Conservation (phyloP, 352 stramenopile species). For the Phytophthora macrochlamydospora region DNA sequence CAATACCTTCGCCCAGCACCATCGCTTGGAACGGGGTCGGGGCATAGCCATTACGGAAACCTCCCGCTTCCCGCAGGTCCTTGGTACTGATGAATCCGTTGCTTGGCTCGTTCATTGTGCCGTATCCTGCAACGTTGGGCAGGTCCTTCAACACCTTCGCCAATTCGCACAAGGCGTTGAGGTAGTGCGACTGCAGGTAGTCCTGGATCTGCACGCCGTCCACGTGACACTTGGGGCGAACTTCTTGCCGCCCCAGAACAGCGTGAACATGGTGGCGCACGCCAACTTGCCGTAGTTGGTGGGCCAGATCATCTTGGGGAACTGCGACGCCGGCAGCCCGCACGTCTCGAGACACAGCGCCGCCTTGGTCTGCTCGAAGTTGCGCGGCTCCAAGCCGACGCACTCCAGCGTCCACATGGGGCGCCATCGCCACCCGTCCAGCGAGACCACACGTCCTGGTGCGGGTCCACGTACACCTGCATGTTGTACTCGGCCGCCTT, state of each 20-base stretch:
- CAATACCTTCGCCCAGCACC: conserved; percentile 65
- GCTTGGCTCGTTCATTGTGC: conserved; percentile 89
- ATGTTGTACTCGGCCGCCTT: conserved; percentile 68
- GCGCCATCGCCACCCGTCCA: conserved; percentile 90
- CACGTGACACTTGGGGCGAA: conserved; percentile 69
- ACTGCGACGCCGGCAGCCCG: conserved; percentile 38
- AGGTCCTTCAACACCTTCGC: conserved; percentile 63
- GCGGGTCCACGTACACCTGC: conserved; percentile 87
- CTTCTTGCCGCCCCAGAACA: conserved; percentile 83
- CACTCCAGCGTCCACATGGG: conserved; percentile 85
- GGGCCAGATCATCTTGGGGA: conserved; percentile 92
- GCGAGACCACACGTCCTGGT: conserved; percentile 91
- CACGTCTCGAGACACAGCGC: conserved; percentile 74
- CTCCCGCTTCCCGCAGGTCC: conserved; percentile 42
- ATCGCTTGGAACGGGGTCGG: conserved; percentile 80
- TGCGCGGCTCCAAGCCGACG: conserved; percentile 72
- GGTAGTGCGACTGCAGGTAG: conserved; percentile 87
- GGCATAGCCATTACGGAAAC: conserved; percentile 66
- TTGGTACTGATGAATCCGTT: conserved; percentile 64
- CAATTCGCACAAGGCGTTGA: conserved; percentile 70
- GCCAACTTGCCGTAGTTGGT: conserved; percentile 91
- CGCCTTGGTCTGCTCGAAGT: conserved; percentile 74
- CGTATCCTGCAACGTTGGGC: conserved; percentile 86
- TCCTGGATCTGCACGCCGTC: conserved; percentile 81
- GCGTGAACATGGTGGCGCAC: conserved; percentile 90